Percentiles rank a stretch among this genome's conserved stretches.
phyloP scores from a whole-genome alignment of 1,139 yeast genomes.

The Saccharomycopsis hybrid region DNA sequence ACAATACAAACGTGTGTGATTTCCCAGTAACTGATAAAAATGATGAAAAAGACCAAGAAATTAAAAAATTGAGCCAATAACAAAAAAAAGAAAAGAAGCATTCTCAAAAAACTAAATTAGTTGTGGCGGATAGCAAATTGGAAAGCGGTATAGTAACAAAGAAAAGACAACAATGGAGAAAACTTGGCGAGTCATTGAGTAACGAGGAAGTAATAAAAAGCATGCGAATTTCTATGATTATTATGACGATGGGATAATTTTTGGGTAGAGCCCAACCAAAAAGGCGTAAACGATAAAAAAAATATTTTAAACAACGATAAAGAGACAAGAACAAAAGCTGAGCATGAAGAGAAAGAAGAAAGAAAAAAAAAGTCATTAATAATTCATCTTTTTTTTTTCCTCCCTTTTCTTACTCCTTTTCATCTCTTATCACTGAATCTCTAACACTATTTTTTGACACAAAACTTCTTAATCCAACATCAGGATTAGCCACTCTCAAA shows the following conservation, averaged over 20 bases:
- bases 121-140: too few relatives aligned
- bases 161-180: too few relatives aligned
- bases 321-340: background rate
- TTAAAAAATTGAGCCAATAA: too few relatives aligned
- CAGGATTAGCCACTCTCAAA: constrained; percentile 56
- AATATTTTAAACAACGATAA: background rate
- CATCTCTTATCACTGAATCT: constrained; percentile 2
- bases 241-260: background rate
- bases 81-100: too few relatives aligned
- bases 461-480: constrained; percentile 15
- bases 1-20: too few relatives aligned
- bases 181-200: too few relatives aligned
- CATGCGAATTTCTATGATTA: background rate
- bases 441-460: constrained; percentile 9
- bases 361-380: background rate
- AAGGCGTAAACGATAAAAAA: background rate
- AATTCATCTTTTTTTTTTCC: too few relatives aligned
- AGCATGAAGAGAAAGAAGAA: background rate
- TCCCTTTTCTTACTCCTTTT: background rate
- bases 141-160: too few relatives aligned
- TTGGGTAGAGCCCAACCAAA: background rate
- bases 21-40: too few relatives aligned
- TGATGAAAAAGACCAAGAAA: too few relatives aligned
- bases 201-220: background rate
- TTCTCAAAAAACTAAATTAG: too few relatives aligned